Base-by-base conservation (phyloP, 2,329 filamentous ascomycete genomes). In the Fusarium piperis region DNA sequence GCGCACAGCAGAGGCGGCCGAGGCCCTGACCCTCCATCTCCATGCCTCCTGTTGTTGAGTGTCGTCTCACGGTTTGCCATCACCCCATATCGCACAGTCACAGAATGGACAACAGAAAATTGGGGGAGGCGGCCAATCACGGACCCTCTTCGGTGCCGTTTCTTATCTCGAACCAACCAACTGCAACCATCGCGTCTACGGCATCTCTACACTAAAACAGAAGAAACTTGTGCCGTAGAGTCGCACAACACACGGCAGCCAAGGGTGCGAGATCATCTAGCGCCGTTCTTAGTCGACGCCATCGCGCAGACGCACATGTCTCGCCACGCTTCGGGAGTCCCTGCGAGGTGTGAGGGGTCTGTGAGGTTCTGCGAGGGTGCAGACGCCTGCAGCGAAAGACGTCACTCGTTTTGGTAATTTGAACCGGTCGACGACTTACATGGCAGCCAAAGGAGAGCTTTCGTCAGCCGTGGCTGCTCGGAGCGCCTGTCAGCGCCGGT, bases 91-190 rank as follows among this genome's bases (percentile, higher is more conserved):
- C 70, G 70, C 65, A 74, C 71, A 78, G 79, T 79, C 77, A 79
- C 78, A 81, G 76, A 72, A 77, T 80, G 76, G 81, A 83, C 81
- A 83, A 75, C 81, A 83, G 78, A 78, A 85, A 85, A 83, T 75
- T 77, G 70, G 57, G 53, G 46, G 64, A 55, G 46, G 23, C 59
- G 66, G 69, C 83, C 83, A 84, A 85, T 85, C 81, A 83, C 20
- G 9, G 23, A 20, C 48, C 39, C 16, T 65, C 64, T 64, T 38
- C 53, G 64, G 64, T 67, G 67, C 56, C 53, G 62, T 72, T 77
- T 64, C 83, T 85, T 85, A 85, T 85, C 83, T 82, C 72, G 70
- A 73, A 66, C 81, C 83, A 84, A 81, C 78, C 79, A 83, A 62
- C 44, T 57, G 51, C 64, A 56, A 28, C 67, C 64, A 65, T 73